These are phyloP conservation scores for Rhodosporidiobolus sp. DNA, from an alignment of 768 basidiomycete genomes.

Conservation along the genomic window DNA sequence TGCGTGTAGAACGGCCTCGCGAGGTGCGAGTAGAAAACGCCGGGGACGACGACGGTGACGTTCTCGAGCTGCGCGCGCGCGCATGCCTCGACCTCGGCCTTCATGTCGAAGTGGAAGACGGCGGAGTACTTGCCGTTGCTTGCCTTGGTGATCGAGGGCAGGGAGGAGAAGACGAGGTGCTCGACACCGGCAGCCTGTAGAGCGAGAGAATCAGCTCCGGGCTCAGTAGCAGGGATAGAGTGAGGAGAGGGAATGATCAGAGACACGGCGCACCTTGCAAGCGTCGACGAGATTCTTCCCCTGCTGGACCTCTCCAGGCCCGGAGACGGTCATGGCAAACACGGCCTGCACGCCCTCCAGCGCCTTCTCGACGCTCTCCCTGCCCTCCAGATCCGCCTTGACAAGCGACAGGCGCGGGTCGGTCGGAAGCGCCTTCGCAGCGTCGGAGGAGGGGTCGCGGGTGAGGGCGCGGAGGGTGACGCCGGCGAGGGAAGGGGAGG, in stretches of 20 bases:
- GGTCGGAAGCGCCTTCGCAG: not conserved
- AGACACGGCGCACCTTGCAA: not conserved
- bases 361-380: constrained; percentile 3
- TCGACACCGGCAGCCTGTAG: not conserved
- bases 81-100: not conserved
- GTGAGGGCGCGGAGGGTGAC: not conserved
- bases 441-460: not conserved
- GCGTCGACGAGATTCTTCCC: constrained; percentile 12
- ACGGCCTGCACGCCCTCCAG: not conserved
- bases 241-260: not conserved
- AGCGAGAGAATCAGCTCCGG: not conserved
- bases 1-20: constrained; percentile 1
- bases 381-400: not conserved
- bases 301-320: not conserved
- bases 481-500: not conserved
- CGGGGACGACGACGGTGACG: not conserved
- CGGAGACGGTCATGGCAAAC: not conserved
- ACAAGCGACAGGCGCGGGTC: not conserved
- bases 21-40: not conserved
- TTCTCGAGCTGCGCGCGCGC: not conserved
- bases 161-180: not conserved
- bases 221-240: no score
- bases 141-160: not conserved
- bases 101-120: not conserved
- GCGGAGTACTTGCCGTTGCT: not conserved